Percentiles rank a stretch among this genome's conserved stretches.
These are phyloP conservation scores for Solanum corneliomulleri DNA, from an alignment of 257 asterid species.

Conservation along the genomic window DNA sequence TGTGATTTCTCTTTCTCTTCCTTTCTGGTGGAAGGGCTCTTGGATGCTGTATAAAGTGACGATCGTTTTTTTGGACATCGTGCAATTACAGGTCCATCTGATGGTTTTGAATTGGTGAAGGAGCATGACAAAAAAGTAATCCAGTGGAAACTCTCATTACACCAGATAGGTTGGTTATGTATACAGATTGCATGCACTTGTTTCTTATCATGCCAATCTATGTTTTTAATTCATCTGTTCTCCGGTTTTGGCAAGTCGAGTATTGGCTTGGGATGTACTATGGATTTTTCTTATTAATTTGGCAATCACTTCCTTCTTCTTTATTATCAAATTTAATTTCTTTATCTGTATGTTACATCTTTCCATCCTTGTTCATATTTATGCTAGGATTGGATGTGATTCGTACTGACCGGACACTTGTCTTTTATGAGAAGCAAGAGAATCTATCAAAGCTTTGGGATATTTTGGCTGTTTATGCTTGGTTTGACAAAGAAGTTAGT, in stretches of 20 bases:
- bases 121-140: conserved; percentile 58
- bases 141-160: conserved; percentile 80
- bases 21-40: not conserved
- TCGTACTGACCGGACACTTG: conserved; percentile 80
- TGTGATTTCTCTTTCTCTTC: not conserved
- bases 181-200: not conserved
- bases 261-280: not conserved
- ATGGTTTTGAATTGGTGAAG: conserved; percentile 10
- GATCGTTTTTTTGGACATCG: not conserved
- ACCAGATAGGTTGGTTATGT: conserved; percentile 78
- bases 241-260: not conserved
- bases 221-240: not conserved
- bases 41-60: not conserved
- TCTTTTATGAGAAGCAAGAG: conserved; percentile 72
- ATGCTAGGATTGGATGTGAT: conserved; percentile 75
- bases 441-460: conserved; percentile 89
- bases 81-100: conserved; percentile 7
- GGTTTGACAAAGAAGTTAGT: conserved; percentile 85
- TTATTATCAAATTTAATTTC: not conserved
- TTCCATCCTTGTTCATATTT: conserved; percentile 1
- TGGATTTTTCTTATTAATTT: not conserved
- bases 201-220: not conserved
- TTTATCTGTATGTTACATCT: not conserved
- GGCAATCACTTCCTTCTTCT: not conserved
- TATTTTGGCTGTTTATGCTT: conserved; percentile 69